These are phyloP conservation scores for Solanum hybrid DNA, from an alignment of 305 asterid species.

Conservation along the genomic window DNA sequence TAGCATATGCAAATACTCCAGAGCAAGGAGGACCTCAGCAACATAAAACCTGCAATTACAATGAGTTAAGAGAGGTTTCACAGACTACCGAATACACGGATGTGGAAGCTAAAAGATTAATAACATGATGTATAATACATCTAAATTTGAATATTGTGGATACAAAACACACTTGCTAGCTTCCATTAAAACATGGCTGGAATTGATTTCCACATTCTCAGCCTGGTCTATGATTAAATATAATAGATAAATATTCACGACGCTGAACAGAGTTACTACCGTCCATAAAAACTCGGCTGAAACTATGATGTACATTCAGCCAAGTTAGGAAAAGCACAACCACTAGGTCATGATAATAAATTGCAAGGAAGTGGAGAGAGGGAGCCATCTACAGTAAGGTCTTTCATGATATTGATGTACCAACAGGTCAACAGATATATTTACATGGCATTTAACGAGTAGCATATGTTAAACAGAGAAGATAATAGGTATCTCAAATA, in stretches of 20 bases:
- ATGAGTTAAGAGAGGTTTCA: background rate
- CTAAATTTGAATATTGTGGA: background rate
- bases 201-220: background rate
- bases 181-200: background rate
- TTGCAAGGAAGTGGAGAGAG: background rate
- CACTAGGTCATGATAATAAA: background rate
- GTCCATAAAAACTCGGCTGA: background rate
- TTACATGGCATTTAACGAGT: background rate
- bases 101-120: background rate
- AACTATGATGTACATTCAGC: background rate
- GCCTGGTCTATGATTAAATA: background rate
- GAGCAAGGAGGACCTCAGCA: constrained; percentile 70
- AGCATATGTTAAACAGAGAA: background rate
- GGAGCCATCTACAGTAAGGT: background rate
- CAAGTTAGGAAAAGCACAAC: background rate
- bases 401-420: background rate
- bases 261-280: background rate
- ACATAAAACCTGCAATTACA: constrained; percentile 50
- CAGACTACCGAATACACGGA: background rate
- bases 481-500: background rate
- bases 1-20: constrained; percentile 69
- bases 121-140: background rate
- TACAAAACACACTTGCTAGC: background rate
- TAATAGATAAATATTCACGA: background rate
- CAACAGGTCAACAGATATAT: background rate